These are phyloP conservation scores for Xerophyta viscosa DNA, from an alignment of 106 monocot species.

Conservation along the genomic window DNA sequence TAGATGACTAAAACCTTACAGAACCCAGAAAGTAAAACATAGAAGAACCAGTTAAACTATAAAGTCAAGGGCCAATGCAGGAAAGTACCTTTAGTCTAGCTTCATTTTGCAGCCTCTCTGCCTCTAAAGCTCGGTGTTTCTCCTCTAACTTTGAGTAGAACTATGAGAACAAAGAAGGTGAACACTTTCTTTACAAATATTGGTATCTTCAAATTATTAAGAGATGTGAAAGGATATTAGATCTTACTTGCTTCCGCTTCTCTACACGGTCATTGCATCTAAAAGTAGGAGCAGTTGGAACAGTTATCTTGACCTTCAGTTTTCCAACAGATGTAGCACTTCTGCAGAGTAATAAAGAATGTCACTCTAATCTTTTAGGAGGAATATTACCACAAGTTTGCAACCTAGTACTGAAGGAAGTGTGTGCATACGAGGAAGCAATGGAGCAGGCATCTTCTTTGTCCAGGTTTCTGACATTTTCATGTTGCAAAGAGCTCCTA, in stretches of 20 bases:
- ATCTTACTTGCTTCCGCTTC: slow-evolving; percentile 70
- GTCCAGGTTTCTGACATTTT: slow-evolving; percentile 23
- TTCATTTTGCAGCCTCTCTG: slow-evolving; percentile 46
- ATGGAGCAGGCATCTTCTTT: slow-evolving; percentile 61
- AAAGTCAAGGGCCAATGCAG: too few species aligned
- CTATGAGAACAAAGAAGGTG: slow-evolving; percentile 20
- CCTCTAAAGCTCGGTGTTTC: slow-evolving; percentile 65
- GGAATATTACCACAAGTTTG: too few species aligned
- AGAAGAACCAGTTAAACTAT: too few species aligned
- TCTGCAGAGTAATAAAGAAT: slow-evolving; percentile 10
- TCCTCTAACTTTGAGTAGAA: slow-evolving; percentile 63
- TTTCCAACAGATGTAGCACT: slow-evolving; percentile 32
- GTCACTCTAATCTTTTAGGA: not conserved
- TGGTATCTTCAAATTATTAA: not conserved
- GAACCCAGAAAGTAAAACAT: too few species aligned
- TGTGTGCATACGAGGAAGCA: slow-evolving; percentile 54
- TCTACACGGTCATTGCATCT: slow-evolving; percentile 74
- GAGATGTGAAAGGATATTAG: not conserved
- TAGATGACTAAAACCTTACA: too few species aligned
- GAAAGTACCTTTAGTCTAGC: slow-evolving; percentile 56
- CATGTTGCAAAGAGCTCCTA: slow-evolving; percentile 44
- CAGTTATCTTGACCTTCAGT: slow-evolving; percentile 39
- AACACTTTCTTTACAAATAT: not conserved
- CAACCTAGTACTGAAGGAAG: not conserved
- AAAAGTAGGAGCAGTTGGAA: slow-evolving; percentile 60